These are phyloP conservation scores for Lasiosphaeris hirsuta DNA, from an alignment of 495 filamentous ascomycete genomes.

Conservation along the genomic window DNA sequence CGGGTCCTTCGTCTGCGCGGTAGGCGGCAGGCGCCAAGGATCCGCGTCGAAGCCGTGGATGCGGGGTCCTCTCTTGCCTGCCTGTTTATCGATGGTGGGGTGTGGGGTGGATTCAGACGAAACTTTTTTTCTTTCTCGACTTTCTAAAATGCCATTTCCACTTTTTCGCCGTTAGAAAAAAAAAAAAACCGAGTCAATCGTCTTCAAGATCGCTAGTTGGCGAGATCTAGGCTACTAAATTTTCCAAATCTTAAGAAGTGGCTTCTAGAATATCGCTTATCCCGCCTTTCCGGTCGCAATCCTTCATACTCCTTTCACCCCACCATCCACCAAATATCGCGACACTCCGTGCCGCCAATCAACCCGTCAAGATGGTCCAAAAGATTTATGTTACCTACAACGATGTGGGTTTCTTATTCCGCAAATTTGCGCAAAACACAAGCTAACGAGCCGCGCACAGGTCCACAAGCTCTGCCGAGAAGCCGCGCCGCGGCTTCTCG, in stretches of 20 bases:
- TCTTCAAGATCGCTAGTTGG: too few relatives aligned
- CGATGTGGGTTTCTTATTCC: conserved; percentile 56
- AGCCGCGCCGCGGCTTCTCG: conserved; percentile 74
- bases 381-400: conserved; percentile 95
- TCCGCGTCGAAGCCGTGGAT: background rate
- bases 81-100: background rate
- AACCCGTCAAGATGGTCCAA: conserved; percentile 61
- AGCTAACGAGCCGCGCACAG: conserved; percentile 40
- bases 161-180: background rate
- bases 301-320: background rate
- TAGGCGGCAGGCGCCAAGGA: background rate
- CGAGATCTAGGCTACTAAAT: too few relatives aligned
- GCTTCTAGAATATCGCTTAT: too few relatives aligned
- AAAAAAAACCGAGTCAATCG: too few relatives aligned
- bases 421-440: background rate
- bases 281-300: too few relatives aligned
- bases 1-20: background rate
- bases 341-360: background rate
- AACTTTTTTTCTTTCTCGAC: background rate
- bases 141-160: background rate
- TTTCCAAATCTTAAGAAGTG: too few relatives aligned
- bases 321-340: background rate
- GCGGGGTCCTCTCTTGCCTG: background rate
- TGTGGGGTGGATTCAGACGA: background rate
- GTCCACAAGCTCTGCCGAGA: conserved; percentile 95